phyloP scores from a whole-genome alignment of 1,284 basidiomycete genomes.

The Ustilago sp. region DNA sequence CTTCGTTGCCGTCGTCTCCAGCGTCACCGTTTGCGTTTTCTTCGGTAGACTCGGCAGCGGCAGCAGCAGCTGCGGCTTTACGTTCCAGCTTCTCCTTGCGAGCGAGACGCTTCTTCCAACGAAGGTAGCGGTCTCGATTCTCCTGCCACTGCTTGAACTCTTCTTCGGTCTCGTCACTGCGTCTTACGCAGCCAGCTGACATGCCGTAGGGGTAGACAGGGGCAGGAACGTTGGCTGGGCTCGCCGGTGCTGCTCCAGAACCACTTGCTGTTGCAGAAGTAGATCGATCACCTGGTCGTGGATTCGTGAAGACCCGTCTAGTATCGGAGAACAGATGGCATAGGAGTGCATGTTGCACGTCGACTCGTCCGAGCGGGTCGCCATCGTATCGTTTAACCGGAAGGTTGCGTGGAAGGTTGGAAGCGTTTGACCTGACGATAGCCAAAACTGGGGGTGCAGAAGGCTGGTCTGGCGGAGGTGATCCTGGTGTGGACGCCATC shows the following conservation, averaged over 20 bases:
- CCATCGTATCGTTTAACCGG: slow-evolving; percentile 68
- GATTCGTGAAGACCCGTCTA: slow-evolving; percentile 79
- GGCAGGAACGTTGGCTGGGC: slow-evolving; percentile 36
- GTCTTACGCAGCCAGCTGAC: slow-evolving; percentile 57
- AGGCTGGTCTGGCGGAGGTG: slow-evolving; percentile 24
- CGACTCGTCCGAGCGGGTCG: slow-evolving; percentile 69
- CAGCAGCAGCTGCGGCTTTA: slow-evolving; percentile 38
- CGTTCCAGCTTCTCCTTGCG: slow-evolving; percentile 38
- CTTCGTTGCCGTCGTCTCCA: slow-evolving; percentile 30
- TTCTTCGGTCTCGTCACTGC: slow-evolving; percentile 58
- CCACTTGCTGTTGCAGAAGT: slow-evolving; percentile 30
- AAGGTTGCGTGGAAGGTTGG: slow-evolving; percentile 59
- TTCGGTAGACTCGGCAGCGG: slow-evolving; percentile 15
- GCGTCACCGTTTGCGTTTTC: slow-evolving; percentile 23
- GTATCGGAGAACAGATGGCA: slow-evolving; percentile 80
- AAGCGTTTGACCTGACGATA: slow-evolving; percentile 38
- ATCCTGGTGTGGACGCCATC: slow-evolving; percentile 21
- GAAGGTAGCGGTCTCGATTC: slow-evolving; percentile 29
- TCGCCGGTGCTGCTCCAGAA: slow-evolving; percentile 4
- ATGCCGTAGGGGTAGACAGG: slow-evolving; percentile 65
- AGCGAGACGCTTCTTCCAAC: slow-evolving; percentile 41
- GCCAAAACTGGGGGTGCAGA: slow-evolving; percentile 25
- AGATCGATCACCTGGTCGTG: slow-evolving; percentile 59
- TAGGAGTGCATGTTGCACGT: slow-evolving; percentile 87
- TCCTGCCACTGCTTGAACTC: slow-evolving; percentile 52